These are phyloP conservation scores for Nicotiana undulata DNA, from an alignment of 257 asterid genomes.

Conservation along the genomic window DNA sequence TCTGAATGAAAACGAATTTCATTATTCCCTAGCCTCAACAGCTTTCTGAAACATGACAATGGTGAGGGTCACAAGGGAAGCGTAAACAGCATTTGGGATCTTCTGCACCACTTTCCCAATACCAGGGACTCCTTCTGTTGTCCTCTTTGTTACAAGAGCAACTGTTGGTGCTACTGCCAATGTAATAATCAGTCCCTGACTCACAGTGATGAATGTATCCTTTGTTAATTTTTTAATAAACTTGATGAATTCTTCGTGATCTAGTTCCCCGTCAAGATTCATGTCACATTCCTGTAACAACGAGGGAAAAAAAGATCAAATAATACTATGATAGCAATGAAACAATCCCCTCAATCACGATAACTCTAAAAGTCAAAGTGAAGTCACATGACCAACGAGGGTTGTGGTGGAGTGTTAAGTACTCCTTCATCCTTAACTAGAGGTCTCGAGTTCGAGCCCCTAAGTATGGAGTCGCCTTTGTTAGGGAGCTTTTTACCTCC, in stretches of 20 bases:
- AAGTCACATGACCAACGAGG: too few relatives aligned
- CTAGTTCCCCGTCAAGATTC: conserved; percentile 71
- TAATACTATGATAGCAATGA: neutral
- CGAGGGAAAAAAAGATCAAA: neutral
- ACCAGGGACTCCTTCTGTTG: conserved; percentile 81
- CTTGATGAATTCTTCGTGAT: conserved; percentile 63
- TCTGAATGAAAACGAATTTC: neutral
- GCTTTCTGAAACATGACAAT: conserved; percentile 63
- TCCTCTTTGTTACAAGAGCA: conserved; percentile 67
- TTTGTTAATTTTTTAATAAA: conserved; percentile 54
- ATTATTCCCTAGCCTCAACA: conserved; percentile 24
- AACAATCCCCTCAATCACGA: neutral
- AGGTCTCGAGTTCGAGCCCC: too few relatives aligned
- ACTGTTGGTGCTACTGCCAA: conserved; percentile 87
- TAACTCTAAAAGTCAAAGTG: too few relatives aligned
- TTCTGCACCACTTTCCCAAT: conserved; percentile 79
- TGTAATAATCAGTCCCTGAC: conserved; percentile 65
- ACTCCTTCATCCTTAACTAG: too few relatives aligned
- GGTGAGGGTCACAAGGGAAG: conserved; percentile 68
- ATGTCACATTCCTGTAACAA: conserved; percentile 58
- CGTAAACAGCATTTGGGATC: conserved; percentile 68
- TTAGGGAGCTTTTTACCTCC: too few relatives aligned
- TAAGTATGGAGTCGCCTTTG: too few relatives aligned
- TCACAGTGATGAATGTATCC: conserved; percentile 58
- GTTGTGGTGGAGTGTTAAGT: too few relatives aligned